Evolutionary conservation across 1,284 basidiomycete genomes (phyloP).

Genomic region (Rhodotorula sp.): DNA sequence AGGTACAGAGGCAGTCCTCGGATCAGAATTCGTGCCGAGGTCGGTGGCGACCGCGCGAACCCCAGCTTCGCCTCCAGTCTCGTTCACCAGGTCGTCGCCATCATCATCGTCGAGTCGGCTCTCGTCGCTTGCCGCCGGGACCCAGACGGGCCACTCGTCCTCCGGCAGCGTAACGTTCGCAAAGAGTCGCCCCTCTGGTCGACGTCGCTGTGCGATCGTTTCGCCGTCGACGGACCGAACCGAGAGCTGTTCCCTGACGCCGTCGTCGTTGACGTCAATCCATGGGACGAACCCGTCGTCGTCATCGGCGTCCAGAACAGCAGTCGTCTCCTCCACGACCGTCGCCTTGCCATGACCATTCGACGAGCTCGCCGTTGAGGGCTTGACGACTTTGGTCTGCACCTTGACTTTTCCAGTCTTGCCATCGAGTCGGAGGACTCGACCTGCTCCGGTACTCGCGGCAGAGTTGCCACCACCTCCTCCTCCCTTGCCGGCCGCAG

Average conservation of each 20-base stretch:
- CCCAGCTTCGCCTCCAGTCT: neutral
- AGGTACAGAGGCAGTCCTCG: neutral
- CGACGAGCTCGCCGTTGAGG: neutral
- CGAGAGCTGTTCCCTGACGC: constrained; percentile 7
- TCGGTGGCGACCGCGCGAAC: neutral
- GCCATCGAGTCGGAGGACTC: constrained; percentile 39
- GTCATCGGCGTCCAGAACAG: constrained; percentile 5
- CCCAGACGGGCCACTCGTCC: neutral
- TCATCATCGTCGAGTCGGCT: constrained; percentile 9
- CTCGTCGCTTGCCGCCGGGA: constrained; percentile 2
- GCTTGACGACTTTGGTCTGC: constrained; percentile 21
- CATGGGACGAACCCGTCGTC: constrained; percentile 16
- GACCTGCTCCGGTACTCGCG: constrained; percentile 1
- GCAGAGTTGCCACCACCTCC: neutral
- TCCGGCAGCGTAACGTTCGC: neutral
- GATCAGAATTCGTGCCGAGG: neutral
- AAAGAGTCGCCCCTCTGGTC: constrained; percentile 2
- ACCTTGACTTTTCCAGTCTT: constrained; percentile 39
- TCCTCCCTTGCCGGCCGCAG: neutral
- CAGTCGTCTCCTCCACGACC: constrained; percentile 2
- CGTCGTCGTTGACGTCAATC: constrained; percentile 33
- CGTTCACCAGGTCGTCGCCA: neutral
- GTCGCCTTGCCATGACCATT: constrained; percentile 3
- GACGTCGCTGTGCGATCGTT: neutral
- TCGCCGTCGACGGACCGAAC: neutral